phyloP scores from a whole-genome alignment of 2,329 filamentous ascomycete species.

The Diplodia mutila region DNA sequence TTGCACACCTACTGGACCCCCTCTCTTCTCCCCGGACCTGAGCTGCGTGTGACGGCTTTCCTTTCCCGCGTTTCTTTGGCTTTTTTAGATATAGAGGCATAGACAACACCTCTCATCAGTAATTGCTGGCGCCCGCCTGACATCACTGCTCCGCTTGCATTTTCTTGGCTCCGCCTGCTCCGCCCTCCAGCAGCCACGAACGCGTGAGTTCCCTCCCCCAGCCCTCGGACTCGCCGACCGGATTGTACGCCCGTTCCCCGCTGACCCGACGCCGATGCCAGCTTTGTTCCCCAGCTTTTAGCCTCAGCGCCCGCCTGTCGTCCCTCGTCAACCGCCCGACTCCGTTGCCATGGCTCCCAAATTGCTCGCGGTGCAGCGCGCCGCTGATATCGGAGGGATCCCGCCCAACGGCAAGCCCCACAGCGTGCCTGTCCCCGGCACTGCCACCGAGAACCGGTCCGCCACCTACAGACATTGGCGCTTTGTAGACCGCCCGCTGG shows the following conservation, averaged over 20 bases:
- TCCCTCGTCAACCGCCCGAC: not conserved
- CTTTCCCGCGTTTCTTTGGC: not conserved
- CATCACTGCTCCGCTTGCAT: conserved; percentile 19
- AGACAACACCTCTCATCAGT: conserved; percentile 1
- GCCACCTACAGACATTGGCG: conserved; percentile 83
- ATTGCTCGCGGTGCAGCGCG: conserved; percentile 36
- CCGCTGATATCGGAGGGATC: conserved; percentile 58
- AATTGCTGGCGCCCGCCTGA: conserved; percentile 13
- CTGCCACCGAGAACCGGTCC: conserved; percentile 71
- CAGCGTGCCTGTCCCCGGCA: conserved; percentile 75
- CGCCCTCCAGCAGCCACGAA: not conserved
- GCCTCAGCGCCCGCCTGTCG: not conserved
- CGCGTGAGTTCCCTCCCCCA: not conserved
- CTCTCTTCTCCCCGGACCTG: not conserved
- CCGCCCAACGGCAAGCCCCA: conserved; percentile 79
- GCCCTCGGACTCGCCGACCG: not conserved
- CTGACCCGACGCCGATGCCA: not conserved
- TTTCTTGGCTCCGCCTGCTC: conserved; percentile 11
- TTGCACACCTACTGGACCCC: not conserved
- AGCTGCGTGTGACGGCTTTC: not conserved
- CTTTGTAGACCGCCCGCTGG: conserved; percentile 71
- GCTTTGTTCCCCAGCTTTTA: not conserved
- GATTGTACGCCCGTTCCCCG: not conserved
- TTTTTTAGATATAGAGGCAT: conserved; percentile 22
- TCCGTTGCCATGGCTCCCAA: conserved; percentile 36